phyloP scores from a whole-genome alignment of 495 filamentous ascomycete species.

The Penicillium cataractarum region DNA sequence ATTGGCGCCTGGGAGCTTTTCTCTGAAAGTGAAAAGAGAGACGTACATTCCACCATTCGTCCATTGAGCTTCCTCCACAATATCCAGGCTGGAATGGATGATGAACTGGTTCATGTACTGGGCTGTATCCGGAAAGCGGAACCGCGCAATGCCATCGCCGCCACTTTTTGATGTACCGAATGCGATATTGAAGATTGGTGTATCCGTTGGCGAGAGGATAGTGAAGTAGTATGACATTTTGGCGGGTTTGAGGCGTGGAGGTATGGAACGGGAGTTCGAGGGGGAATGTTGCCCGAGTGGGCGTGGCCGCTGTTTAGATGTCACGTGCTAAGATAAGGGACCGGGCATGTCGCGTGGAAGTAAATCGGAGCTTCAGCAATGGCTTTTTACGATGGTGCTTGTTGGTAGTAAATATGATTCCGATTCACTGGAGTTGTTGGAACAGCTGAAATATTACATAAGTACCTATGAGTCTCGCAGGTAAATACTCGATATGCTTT shows the following conservation, averaged over 20 bases:
- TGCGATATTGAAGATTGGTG: conserved; percentile 91
- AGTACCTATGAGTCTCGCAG: no score
- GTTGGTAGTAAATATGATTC: background rate
- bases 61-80: conserved; percentile 96
- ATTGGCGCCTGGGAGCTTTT: background rate
- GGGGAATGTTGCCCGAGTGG: conserved; percentile 12
- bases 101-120: conserved; percentile 97
- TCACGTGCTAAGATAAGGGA: conserved; percentile 19
- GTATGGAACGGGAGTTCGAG: conserved; percentile 11
- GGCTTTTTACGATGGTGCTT: no score
- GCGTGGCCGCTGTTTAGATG: conserved; percentile 8
- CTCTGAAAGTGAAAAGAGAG: no score
- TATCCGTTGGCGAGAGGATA: conserved; percentile 91
- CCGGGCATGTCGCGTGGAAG: background rate
- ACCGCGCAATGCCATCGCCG: conserved; percentile 84
- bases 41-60: conserved; percentile 73
- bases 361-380: background rate
- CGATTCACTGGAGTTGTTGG: background rate
- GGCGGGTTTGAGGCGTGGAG: conserved; percentile 17
- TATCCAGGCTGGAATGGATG: conserved; percentile 87
- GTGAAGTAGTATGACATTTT: conserved; percentile 96
- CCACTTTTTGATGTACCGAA: conserved; percentile 95
- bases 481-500: no score
- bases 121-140: conserved; percentile 77
- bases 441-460: no score